Evolutionary conservation across 1,284 basidiomycete species (phyloP).

Genomic region (Cryptococcus sp.): DNA sequence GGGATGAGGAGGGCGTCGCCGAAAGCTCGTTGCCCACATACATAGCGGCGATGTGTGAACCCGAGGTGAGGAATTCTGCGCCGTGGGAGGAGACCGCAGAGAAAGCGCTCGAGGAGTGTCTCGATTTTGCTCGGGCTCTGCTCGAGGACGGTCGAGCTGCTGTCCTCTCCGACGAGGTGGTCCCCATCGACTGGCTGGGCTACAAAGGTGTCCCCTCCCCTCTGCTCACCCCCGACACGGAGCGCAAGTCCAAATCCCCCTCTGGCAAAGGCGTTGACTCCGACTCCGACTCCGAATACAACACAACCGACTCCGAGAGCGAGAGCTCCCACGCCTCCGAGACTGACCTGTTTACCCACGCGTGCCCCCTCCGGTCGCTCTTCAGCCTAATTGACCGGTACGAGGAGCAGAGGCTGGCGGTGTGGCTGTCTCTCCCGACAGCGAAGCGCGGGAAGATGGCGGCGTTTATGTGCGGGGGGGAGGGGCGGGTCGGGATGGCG

Average conservation of each 20-base stretch:
- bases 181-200: conserved; percentile 15
- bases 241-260: neutral
- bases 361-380: conserved; percentile 29
- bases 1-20: conserved; percentile 1
- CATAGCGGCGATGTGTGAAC: conserved; percentile 15
- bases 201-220: conserved; percentile 1
- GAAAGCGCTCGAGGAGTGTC: conserved; percentile 9
- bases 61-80: conserved; percentile 16
- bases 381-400: conserved; percentile 36
- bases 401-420: conserved; percentile 36
- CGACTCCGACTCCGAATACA: conserved; percentile 22
- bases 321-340: conserved; percentile 2
- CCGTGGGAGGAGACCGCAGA: conserved; percentile 20
- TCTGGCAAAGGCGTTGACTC: conserved; percentile 2
- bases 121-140: conserved; percentile 7
- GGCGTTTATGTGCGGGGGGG: conserved; percentile 29
- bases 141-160: conserved; percentile 10
- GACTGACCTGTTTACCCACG: conserved; percentile 4
- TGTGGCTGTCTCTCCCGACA: conserved; percentile 27
- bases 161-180: conserved; percentile 8
- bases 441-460: conserved; percentile 25
- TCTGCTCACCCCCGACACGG: neutral
- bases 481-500: conserved; percentile 24
- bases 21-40: conserved; percentile 18
- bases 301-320: conserved; percentile 16